Base-by-base conservation (phyloP, 2,329 filamentous ascomycete species). In the Pseudofabraea citricarpa region DNA sequence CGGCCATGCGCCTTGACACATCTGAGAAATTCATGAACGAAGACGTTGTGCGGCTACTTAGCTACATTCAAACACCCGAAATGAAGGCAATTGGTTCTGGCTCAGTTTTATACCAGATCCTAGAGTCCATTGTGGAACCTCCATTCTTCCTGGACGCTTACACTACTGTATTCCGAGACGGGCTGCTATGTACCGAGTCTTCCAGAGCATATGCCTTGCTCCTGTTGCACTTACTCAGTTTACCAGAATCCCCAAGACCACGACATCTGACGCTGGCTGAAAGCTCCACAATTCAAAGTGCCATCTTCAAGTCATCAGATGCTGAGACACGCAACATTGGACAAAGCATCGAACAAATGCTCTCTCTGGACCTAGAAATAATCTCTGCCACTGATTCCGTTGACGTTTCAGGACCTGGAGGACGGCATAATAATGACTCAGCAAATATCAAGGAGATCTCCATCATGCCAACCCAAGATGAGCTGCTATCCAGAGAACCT, bases 391-490 rank as follows among this genome's bases (percentile, higher is more conserved):
- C 53, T 36, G 35, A 43, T 5, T 16, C 40, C 10, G 44, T 53
- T 36, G 35, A 43, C 5, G 49, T 50, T 5, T 31, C 35, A 4
- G 39, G 33, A 2, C 73, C 83, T 0, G 85, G 85, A 0, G 83
- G 83, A 0, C 73, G 85, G 0, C 85, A 90, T 50, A 82, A 90
- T 59, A 90, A 90, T 42, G 85, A 90, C 52, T 75, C 75, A 55
- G 65, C 55, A 1, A 71, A 87, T 49, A 82, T 81, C 51, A 70
- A 76, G 0, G 46, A 78, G 0, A 79, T 87, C 24, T 64, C 73
- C 2, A 79, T 89, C 12, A 72, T 78, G 37, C 86, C 85, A 0
- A 89, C 84, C 0, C 59, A 72, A 0, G 77, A 84, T 39, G 85
- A 90, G 54, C 68, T 89, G 2, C 45, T 67, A 0, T 82, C 73